These are phyloP conservation scores for Shiraia sp. DNA, from an alignment of 2,329 filamentous ascomycete genomes.

Conservation along the genomic window DNA sequence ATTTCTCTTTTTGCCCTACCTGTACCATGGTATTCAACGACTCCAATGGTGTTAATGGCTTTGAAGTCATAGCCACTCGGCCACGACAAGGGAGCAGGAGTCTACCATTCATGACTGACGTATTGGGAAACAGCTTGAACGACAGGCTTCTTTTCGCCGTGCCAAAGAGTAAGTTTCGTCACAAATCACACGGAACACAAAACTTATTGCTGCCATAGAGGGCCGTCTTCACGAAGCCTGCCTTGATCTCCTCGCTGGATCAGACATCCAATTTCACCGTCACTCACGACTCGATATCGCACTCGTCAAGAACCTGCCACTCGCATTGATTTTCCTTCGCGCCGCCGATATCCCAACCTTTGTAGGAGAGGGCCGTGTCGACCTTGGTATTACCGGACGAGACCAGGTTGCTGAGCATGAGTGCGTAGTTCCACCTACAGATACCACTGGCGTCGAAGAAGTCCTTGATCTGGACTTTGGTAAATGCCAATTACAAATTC, in stretches of 20 bases:
- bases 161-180: constrained; percentile 80
- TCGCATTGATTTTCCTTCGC: constrained; percentile 95
- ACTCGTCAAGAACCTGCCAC: constrained; percentile 93
- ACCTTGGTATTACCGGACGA: constrained; percentile 90
- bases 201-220: constrained; percentile 60
- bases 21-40: constrained; percentile 24
- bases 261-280: constrained; percentile 94
- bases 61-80: constrained; percentile 22
- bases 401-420: constrained; percentile 94
- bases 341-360: constrained; percentile 97
- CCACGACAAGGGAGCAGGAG: constrained; percentile 37
- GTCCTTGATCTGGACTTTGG: constrained; percentile 92
- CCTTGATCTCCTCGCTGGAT: constrained; percentile 87
- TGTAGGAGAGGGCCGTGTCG: constrained; percentile 90
- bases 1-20: constrained; percentile 6
- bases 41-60: constrained; percentile 22
- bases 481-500: constrained; percentile 90
- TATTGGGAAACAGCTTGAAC: constrained; percentile 69
- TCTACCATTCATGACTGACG: constrained; percentile 47
- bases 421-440: constrained; percentile 57
- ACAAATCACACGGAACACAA: background rate
- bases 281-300: constrained; percentile 96
- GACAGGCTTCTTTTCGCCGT: constrained; percentile 93
- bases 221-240: constrained; percentile 86
- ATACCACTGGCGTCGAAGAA: constrained; percentile 69